Conservation (phyloP, 139 green algal genomes). For the Volvox africanus region DNA sequence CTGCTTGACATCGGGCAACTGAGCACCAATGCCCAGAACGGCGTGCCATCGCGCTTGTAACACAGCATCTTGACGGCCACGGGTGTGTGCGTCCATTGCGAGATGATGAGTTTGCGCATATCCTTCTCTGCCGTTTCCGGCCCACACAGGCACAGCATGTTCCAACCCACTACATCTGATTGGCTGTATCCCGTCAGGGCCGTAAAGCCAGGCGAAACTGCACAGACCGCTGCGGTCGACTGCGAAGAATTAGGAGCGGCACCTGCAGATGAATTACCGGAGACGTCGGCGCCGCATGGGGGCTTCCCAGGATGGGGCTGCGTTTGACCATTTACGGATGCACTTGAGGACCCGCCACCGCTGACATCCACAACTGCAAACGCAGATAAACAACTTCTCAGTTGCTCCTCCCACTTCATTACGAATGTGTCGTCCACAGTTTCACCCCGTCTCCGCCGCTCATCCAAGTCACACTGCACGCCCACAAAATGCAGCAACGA, state of each 20-base stretch:
- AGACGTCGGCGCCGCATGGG: not conserved
- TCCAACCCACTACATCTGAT: slow-evolving; percentile 52
- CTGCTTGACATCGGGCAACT: slow-evolving; percentile 43
- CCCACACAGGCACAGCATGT: slow-evolving; percentile 57
- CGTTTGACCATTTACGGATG: not conserved
- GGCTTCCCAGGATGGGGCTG: not conserved
- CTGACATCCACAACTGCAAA: slow-evolving; percentile 45
- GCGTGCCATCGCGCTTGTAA: slow-evolving; percentile 59
- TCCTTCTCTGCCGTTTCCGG: slow-evolving; percentile 50
- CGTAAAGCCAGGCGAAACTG: slow-evolving; percentile 49
- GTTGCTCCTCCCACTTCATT: slow-evolving; percentile 48
- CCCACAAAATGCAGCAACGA: slow-evolving; percentile 32
- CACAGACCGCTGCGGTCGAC: not conserved
- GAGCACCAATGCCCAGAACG: slow-evolving; percentile 61
- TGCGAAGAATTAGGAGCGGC: not conserved
- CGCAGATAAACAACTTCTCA: slow-evolving; percentile 23
- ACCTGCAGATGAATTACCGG: not conserved
- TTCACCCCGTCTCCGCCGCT: slow-evolving; percentile 32
- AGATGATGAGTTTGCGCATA: slow-evolving; percentile 47
- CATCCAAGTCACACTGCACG: slow-evolving; percentile 50
- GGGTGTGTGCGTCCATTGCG: slow-evolving; percentile 20
- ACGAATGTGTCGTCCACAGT: slow-evolving; percentile 41
- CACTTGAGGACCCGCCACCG: not conserved
- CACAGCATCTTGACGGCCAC: slow-evolving; percentile 53
- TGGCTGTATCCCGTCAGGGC: slow-evolving; percentile 60